Evolutionary conservation across 2,329 filamentous ascomycete genomes (phyloP).

Genomic region (Didymella pomorum): DNA sequence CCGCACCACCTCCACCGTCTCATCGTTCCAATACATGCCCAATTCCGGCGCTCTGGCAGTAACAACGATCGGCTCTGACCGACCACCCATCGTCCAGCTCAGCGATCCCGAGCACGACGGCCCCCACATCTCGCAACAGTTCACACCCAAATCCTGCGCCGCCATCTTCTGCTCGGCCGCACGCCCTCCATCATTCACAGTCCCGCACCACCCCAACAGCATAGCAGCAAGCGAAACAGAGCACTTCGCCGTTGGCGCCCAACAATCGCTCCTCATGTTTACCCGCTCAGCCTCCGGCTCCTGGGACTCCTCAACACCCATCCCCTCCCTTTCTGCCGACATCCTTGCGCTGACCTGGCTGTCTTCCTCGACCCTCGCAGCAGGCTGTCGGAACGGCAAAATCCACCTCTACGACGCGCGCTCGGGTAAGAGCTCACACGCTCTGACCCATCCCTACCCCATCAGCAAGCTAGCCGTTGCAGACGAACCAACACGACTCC

Average conservation of each 20-base stretch:
- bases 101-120: slow-evolving; percentile 37
- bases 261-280: slow-evolving; percentile 36
- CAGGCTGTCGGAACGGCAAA: slow-evolving; percentile 44
- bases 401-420: slow-evolving; percentile 48
- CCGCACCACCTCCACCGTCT: slow-evolving; percentile 40
- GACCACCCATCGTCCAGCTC: slow-evolving; percentile 39
- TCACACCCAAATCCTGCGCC: slow-evolving; percentile 34
- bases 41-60: slow-evolving; percentile 39
- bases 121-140: slow-evolving; percentile 39
- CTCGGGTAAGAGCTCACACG: slow-evolving; percentile 30
- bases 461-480: no score
- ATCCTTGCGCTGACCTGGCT: slow-evolving; percentile 49
- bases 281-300: slow-evolving; percentile 28
- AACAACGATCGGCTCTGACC: slow-evolving; percentile 42
- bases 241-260: slow-evolving; percentile 45
- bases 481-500: slow-evolving; percentile 37
- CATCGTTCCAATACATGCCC: slow-evolving; percentile 42
- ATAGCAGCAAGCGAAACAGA: slow-evolving; percentile 36
- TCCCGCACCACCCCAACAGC: slow-evolving; percentile 19
- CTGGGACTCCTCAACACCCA: slow-evolving; percentile 29
- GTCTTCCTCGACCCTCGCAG: slow-evolving; percentile 37
- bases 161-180: slow-evolving; percentile 42
- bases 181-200: slow-evolving; percentile 29
- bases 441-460: slow-evolving; percentile 39
- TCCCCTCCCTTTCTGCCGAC: slow-evolving; percentile 33